These are phyloP conservation scores for Chaetomiaceae sp. DNA, from an alignment of 2,329 filamentous ascomycete genomes.

Conservation along the genomic window DNA sequence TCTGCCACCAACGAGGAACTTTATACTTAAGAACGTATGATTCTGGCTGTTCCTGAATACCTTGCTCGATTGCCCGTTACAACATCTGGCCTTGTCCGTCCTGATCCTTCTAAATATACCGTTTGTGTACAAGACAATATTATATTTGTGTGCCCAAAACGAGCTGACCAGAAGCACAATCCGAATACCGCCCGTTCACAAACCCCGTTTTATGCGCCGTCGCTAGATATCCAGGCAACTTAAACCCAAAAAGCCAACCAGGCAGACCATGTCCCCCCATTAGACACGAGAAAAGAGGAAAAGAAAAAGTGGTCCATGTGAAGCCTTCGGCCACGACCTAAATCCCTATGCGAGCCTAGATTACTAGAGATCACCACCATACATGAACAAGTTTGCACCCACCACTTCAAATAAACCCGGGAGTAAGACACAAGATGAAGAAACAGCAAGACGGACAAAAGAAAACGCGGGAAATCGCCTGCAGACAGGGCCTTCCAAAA, in stretches of 20 bases:
- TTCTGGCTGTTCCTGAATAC: not conserved
- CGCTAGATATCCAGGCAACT: constrained; percentile 18
- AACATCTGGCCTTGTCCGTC: not conserved
- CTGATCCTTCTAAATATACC: not conserved
- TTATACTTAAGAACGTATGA: no score
- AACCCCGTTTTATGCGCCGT: constrained; percentile 24
- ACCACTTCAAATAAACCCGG: no score
- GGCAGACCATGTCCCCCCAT: not conserved
- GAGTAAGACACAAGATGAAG: not conserved
- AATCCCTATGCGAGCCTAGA: no score
- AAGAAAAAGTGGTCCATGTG: not conserved
- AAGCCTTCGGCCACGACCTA: no score
- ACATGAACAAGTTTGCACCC: not conserved
- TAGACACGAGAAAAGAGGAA: not conserved
- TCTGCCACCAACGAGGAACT: no score
- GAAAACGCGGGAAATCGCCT: no score
- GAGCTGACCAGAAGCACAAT: not conserved
- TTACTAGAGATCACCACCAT: no score
- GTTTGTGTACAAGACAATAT: not conserved
- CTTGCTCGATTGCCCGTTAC: not conserved
- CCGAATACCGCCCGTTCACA: not conserved
- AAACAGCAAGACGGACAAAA: not conserved
- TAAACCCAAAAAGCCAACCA: constrained; percentile 5
- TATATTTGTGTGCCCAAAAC: not conserved
- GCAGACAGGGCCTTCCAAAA: no score